Percentiles rank a stretch among this genome's conserved stretches.
These are phyloP conservation scores for Neurospora sp. DNA, from an alignment of 495 filamentous ascomycete species.

Conservation along the genomic window DNA sequence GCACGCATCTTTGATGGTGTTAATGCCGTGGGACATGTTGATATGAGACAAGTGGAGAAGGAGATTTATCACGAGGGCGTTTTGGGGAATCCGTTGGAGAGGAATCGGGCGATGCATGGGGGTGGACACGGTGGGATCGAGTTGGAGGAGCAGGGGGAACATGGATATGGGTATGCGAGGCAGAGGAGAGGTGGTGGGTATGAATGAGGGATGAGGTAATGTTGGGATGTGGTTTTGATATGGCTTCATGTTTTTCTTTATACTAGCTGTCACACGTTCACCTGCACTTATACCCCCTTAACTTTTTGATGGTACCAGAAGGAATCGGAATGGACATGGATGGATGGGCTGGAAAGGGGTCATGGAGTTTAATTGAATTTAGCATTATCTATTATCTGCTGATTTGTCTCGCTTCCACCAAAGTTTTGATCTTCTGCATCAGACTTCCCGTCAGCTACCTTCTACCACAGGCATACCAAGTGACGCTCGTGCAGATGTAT, in stretches of 20 bases:
- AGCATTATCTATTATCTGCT: background rate
- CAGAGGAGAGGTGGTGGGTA: background rate
- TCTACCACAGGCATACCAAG: background rate
- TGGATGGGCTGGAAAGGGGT: background rate
- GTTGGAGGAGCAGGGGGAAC: background rate
- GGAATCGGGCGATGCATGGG: slow-evolving; percentile 6
- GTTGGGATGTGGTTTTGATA: background rate
- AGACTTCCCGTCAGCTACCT: background rate
- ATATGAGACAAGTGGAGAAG: slow-evolving; percentile 38
- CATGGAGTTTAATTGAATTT: background rate
- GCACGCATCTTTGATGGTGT: slow-evolving; percentile 50
- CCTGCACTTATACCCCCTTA: background rate
- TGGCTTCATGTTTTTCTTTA: background rate
- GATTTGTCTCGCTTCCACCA: background rate
- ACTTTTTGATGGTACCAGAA: background rate
- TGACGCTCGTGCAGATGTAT: background rate
- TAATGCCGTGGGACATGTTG: slow-evolving; percentile 39
- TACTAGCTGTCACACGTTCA: background rate
- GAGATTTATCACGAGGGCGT: slow-evolving; percentile 27
- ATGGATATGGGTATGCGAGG: background rate
- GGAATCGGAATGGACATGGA: background rate
- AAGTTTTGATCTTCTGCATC: background rate
- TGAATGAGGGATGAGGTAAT: background rate
- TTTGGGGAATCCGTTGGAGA: slow-evolving; percentile 20
- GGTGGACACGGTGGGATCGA: background rate